Conservation (phyloP, 352 stramenopile species). For the Pythium monospermum region DNA sequence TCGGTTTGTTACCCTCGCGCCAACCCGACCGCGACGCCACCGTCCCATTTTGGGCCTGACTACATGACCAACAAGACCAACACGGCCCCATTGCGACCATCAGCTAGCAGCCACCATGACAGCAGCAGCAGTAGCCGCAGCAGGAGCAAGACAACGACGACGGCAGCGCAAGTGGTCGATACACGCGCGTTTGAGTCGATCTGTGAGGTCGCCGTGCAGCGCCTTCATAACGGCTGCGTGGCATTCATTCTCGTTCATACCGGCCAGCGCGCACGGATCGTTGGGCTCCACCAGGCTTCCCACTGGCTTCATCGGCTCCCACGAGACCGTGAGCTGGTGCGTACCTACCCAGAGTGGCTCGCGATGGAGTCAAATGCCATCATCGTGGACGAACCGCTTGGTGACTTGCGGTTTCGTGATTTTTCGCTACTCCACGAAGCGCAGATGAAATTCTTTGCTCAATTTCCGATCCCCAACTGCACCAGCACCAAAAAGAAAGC, state of each 20-base stretch:
- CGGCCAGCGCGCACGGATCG: constrained; percentile 20
- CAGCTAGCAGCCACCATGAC: no score
- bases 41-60: no score
- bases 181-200: constrained; percentile 41
- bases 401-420: constrained; percentile 29
- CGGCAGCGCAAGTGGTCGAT: no score
- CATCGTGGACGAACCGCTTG: constrained; percentile 35
- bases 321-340: constrained; percentile 14
- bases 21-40: constrained; percentile 9
- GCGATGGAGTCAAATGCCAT: constrained; percentile 16
- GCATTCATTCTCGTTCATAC: constrained; percentile 36
- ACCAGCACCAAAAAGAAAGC: constrained; percentile 22
- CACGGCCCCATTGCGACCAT: no score
- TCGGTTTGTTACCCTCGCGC: constrained; percentile 15
- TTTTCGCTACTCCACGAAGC: constrained; percentile 36
- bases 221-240: constrained; percentile 38
- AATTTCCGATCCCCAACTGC: constrained; percentile 38
- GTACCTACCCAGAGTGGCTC: constrained; percentile 10
- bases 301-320: not conserved
- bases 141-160: no score
- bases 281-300: constrained; percentile 29
- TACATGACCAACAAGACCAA: no score
- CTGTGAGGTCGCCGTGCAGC: constrained; percentile 43
- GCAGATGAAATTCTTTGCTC: constrained; percentile 43
- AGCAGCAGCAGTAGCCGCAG: no score